These are phyloP conservation scores for Acanthamoeba polyphaga DNA, from an alignment of 208 protist genomes.

Conservation along the genomic window DNA sequence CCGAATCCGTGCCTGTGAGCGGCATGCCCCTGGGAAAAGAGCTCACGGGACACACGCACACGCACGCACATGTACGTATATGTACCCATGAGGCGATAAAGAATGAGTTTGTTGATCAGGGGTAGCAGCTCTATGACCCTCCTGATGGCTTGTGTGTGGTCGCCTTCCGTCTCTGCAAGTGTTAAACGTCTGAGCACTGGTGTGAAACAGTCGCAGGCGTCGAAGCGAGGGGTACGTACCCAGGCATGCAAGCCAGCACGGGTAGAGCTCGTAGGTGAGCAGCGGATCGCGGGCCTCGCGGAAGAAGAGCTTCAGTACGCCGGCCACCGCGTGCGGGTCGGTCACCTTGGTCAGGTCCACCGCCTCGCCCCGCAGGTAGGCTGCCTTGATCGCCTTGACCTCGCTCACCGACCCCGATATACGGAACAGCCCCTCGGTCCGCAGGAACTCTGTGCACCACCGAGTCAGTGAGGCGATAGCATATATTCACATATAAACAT, in stretches of 20 bases:
- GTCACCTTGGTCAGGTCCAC: constrained; percentile 63
- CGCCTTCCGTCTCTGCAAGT: background rate
- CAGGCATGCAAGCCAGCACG: constrained; percentile 36
- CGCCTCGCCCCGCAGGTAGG: constrained; percentile 17
- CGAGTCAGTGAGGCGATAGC: too few species aligned
- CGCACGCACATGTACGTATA: too few species aligned
- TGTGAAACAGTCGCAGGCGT: too few species aligned
- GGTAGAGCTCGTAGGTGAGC: constrained; percentile 71
- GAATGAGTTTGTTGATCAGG: constrained; percentile 4
- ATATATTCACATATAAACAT: too few species aligned
- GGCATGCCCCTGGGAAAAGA: too few species aligned
- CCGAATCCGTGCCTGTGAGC: too few species aligned
- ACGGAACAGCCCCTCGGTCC: constrained; percentile 44
- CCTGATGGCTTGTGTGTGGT: background rate
- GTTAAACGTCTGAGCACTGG: background rate
- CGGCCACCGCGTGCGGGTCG: constrained; percentile 65
- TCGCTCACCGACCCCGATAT: constrained; percentile 58
- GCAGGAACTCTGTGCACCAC: background rate
- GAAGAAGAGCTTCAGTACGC: constrained; percentile 67
- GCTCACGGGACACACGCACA: too few species aligned
- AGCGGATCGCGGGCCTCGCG: constrained; percentile 42
- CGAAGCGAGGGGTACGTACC: background rate
- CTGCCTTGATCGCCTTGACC: constrained; percentile 32
- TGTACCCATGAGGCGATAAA: constrained; percentile 33
- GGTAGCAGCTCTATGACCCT: background rate